Evolutionary conservation across 2,329 filamentous ascomycete genomes (phyloP), one percentile per base, ranked within the genome.

Genomic region (Dothistroma pini): DNA sequence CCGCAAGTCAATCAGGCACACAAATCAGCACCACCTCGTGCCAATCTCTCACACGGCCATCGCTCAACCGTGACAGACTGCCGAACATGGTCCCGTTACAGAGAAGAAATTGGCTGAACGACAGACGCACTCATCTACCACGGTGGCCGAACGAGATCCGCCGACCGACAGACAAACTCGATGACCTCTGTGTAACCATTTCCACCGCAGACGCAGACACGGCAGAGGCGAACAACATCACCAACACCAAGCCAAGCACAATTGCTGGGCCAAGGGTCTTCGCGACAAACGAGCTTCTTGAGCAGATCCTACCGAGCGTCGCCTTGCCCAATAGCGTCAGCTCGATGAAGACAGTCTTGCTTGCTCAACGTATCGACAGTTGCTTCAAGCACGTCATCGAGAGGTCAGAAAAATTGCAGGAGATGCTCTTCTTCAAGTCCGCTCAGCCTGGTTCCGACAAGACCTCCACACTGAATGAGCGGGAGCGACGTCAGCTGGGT

Each of bases 381-480:
- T 53, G 49, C 5, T 64, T 58, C 32, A n/a, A 54, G 14, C 41
- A 62, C 34, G 54, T 64, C 44, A 58, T 58, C 22, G 47, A 57
- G 16, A 53, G 59, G 4, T 62, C 59, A 14, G 21, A 50, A 1
- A 44, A 49, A 4, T 14, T 64, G 19, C 57, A 62, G 34, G 14
- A 47, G 10, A 60, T 62, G 57, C 31, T 64, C 2, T 61, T 54
- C 32, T 54, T 63, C 47, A 57, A 56, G 32, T 29, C 25, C 25
- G 25, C 25, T 29, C 25, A 29, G 6, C 25, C 25, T 29, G 41
- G 12, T 44, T 19, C 1, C 41, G 41, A 19, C 41, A n/a, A 19
- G 14, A 1, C 8, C 41, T 9, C 16, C 14, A 44, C 3, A 3
- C 2, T n/a, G 41, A 19, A 19, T n/a, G 11, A 12, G 35, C 11